Conservation (phyloP, 148 eudicot species). For the Persicaria maculosa region DNA sequence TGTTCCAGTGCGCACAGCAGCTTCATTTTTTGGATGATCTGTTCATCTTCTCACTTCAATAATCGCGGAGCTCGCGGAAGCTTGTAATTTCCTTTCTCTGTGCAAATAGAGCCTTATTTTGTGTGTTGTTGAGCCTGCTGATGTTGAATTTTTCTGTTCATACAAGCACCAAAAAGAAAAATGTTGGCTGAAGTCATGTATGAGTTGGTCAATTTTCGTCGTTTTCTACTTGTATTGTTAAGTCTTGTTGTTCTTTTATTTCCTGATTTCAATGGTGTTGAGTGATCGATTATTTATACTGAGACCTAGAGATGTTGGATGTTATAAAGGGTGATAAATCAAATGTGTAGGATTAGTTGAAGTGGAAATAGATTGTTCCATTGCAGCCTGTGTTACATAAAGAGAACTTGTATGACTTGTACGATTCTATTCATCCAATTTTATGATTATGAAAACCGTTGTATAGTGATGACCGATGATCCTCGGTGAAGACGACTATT, state of each 20-base stretch:
- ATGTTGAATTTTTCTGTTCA: not conserved
- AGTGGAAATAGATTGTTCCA: not conserved
- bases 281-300: not conserved
- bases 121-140: slow-evolving; percentile 7
- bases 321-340: too few relatives aligned
- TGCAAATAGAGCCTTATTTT: not conserved
- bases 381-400: not conserved
- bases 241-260: not conserved
- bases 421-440: not conserved
- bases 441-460: not conserved
- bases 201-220: slow-evolving; percentile 10
- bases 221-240: not conserved
- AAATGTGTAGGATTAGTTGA: not conserved
- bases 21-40: slow-evolving; percentile 2
- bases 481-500: not conserved
- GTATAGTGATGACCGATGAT: not conserved
- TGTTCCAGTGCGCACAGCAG: not conserved
- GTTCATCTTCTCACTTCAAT: not conserved
- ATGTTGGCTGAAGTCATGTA: not conserved
- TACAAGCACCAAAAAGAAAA: not conserved
- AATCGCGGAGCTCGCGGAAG: slow-evolving; percentile 1
- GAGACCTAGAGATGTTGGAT: slow-evolving; percentile 4
- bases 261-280: not conserved
- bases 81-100: not conserved
- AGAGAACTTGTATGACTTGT: not conserved